Conservation (phyloP, 192 early-diverging fungal species). For the Lobulomyces angularis region DNA sequence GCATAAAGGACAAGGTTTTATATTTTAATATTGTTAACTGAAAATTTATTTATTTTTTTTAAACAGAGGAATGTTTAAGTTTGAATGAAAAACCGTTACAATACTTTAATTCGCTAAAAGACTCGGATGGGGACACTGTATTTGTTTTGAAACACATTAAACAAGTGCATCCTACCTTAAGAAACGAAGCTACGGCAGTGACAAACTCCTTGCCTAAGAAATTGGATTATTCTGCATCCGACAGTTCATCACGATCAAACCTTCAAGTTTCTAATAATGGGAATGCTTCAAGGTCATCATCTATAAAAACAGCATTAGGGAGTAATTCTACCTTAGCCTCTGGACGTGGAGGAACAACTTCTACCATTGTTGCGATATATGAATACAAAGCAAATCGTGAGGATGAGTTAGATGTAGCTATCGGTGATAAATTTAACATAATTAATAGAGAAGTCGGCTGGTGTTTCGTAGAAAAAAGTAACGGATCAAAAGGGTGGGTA, state of each 20-base stretch:
- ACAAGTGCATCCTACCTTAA: no score
- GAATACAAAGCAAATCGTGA: conserved; percentile 42
- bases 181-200: not conserved
- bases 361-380: conserved; percentile 44
- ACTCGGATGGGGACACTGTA: conserved; percentile 45
- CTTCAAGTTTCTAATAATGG: not conserved
- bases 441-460: conserved; percentile 40
- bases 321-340: conserved; percentile 7
- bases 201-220: not conserved
- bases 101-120: conserved; percentile 62
- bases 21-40: conserved; percentile 2
- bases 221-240: not conserved
- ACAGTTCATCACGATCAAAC: not conserved
- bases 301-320: conserved; percentile 8
- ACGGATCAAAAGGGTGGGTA: conserved; percentile 43
- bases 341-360: no score
- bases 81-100: conserved; percentile 68
- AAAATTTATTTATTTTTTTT: conserved; percentile 8
- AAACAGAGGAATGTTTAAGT: conserved; percentile 56
- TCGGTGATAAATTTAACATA: conserved; percentile 51
- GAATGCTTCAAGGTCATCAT: not conserved
- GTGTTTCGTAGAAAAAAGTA: conserved; percentile 44
- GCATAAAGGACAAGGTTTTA: conserved; percentile 39
- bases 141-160: conserved; percentile 56
- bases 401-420: conserved; percentile 47